Conservation (phyloP, 768 basidiomycete genomes). For the Auriculariales sp. region DNA sequence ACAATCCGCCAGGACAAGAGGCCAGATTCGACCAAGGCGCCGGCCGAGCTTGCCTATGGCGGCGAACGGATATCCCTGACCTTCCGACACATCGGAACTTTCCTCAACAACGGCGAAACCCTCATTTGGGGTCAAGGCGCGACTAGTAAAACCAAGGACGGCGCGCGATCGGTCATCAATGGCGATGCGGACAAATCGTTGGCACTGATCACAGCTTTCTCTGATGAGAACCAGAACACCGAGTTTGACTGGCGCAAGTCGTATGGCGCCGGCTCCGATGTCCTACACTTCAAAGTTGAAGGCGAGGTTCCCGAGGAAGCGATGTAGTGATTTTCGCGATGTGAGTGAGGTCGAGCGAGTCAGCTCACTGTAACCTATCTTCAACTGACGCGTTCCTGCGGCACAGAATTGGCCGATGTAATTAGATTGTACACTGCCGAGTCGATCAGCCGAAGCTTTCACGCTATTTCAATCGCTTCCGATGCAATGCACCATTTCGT, state of each 20-base stretch:
- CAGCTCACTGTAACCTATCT: no score
- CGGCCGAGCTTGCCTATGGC: constrained; percentile 36
- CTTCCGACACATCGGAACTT: constrained; percentile 67
- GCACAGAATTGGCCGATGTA: no score
- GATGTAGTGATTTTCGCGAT: no score
- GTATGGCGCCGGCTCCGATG: constrained; percentile 59
- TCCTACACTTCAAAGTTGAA: constrained; percentile 33
- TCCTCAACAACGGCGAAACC: constrained; percentile 31
- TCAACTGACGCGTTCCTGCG: no score
- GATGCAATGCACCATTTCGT: no score
- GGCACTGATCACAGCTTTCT: constrained; percentile 45
- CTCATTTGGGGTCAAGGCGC: constrained; percentile 66
- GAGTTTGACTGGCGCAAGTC: constrained; percentile 53
- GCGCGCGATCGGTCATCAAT: constrained; percentile 38
- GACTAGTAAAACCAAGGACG: constrained; percentile 39
- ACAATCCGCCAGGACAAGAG: constrained; percentile 68
- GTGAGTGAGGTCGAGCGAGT: no score
- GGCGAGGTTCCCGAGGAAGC: background rate
- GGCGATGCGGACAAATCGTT: constrained; percentile 32
- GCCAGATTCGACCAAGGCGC: constrained; percentile 32
- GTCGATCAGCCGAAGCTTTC: no score
- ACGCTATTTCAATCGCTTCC: no score
- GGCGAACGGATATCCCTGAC: constrained; percentile 69
- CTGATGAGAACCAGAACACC: constrained; percentile 54
- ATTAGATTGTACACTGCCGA: no score